A percentile compares a stretch with the other conserved stretches of the same genome.
phyloP scores from a whole-genome alignment of 768 basidiomycete genomes.

The Botryobasidium botryosum region DNA sequence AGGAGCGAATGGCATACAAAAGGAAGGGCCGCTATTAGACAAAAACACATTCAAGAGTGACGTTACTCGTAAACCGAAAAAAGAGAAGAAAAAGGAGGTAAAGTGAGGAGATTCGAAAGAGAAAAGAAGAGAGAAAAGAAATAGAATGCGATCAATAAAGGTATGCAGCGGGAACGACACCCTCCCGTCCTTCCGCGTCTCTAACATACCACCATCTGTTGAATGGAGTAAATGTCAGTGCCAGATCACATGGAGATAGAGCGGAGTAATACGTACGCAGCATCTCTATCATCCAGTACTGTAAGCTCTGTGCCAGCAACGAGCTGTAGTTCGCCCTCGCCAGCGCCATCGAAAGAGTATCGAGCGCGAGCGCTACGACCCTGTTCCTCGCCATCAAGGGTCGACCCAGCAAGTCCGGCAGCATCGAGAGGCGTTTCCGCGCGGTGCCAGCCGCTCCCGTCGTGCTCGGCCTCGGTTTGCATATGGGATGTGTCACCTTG shows the following conservation, averaged over 20 bases:
- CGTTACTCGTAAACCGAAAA: background rate
- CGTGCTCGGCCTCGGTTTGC: conserved; percentile 26
- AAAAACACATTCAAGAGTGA: background rate
- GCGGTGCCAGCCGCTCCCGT: conserved; percentile 59
- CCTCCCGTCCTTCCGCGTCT: conserved; percentile 63
- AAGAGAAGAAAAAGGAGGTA: background rate
- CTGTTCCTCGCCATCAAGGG: conserved; percentile 29
- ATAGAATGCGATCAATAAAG: conserved; percentile 40
- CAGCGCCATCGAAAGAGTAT: conserved; percentile 65
- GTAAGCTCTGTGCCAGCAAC: conserved; percentile 54
- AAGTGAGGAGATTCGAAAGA: conserved; percentile 4
- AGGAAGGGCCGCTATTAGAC: too few relatives aligned
- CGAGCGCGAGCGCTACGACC: conserved; percentile 64
- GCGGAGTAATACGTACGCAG: conserved; percentile 37
- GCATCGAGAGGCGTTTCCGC: conserved; percentile 71
- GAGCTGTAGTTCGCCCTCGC: conserved; percentile 61
- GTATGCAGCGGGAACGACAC: conserved; percentile 85
- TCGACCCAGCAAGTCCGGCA: conserved; percentile 26
- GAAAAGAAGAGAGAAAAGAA: conserved; percentile 1
- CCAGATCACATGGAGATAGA: background rate
- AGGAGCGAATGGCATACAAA: too few relatives aligned
- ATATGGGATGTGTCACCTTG: conserved; percentile 14
- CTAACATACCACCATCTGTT: conserved; percentile 88
- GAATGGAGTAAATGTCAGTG: conserved; percentile 9
- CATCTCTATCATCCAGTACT: conserved; percentile 64